These are phyloP conservation scores for Cephaloascus fragrans DNA, from an alignment of 805 yeast genomes.

Conservation along the genomic window DNA sequence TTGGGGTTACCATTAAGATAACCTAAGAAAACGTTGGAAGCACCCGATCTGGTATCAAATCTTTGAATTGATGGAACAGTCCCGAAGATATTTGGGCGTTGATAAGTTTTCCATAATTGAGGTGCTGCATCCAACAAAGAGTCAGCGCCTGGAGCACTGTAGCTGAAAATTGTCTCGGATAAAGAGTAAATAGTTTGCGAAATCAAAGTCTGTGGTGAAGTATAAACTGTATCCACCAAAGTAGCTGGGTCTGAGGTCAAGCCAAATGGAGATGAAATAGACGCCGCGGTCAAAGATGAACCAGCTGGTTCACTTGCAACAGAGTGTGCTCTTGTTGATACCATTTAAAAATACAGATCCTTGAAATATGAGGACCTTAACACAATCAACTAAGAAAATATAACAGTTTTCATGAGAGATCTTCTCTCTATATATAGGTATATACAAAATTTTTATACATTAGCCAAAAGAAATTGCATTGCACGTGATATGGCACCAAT, in stretches of 20 bases:
- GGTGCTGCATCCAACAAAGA: conserved; percentile 52
- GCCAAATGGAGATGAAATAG: conserved; percentile 48
- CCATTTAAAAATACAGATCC: too few species aligned
- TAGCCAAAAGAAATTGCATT: too few species aligned
- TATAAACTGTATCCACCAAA: conserved; percentile 37
- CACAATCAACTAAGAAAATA: too few species aligned
- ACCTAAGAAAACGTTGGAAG: conserved; percentile 72
- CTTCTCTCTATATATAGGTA: too few species aligned
- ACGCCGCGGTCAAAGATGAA: conserved; percentile 11
- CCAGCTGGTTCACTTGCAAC: neutral
- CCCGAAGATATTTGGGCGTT: conserved; percentile 41
- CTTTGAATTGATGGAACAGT: conserved; percentile 52
- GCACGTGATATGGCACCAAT: too few species aligned
- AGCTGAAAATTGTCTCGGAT: conserved; percentile 52
- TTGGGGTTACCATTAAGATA: conserved; percentile 32
- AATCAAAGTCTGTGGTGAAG: conserved; percentile 46
- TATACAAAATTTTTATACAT: too few species aligned
- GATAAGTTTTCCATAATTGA: conserved; percentile 47
- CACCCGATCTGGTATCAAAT: conserved; percentile 74
- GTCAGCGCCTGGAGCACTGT: conserved; percentile 55
- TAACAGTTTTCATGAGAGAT: too few species aligned
- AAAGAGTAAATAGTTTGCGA: conserved; percentile 44
- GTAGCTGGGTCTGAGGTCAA: conserved; percentile 45
- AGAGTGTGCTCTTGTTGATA: too few species aligned
- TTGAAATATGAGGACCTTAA: too few species aligned